These are phyloP conservation scores for Durotheca rogersii DNA, from an alignment of 495 filamentous ascomycete genomes.

Conservation along the genomic window DNA sequence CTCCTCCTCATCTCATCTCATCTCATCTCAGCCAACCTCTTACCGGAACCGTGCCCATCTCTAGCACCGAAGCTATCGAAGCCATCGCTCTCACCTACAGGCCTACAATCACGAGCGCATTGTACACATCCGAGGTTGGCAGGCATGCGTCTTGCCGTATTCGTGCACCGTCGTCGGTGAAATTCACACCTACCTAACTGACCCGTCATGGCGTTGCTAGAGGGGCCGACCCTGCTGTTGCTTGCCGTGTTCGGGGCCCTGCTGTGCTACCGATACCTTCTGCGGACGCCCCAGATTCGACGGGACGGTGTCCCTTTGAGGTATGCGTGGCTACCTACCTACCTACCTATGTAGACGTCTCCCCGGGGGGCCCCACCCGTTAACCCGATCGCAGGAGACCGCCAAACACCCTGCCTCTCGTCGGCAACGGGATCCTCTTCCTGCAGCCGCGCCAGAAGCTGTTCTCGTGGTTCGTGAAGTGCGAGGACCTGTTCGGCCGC, in stretches of 20 bases:
- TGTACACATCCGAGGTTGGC: no score
- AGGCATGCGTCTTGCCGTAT: neutral
- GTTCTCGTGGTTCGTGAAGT: constrained; percentile 60
- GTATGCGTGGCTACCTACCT: no score
- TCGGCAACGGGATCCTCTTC: constrained; percentile 60
- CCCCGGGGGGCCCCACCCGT: no score
- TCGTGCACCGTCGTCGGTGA: neutral
- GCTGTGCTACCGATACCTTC: constrained; percentile 25
- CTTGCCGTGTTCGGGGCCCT: constrained; percentile 10
- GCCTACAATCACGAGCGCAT: no score
- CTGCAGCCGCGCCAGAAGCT: constrained; percentile 56
- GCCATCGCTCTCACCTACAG: no score
- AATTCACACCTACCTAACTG: neutral
- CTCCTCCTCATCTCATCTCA: no score
- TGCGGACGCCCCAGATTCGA: constrained; percentile 34
- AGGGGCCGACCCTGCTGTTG: constrained; percentile 12
- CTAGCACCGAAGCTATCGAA: no score
- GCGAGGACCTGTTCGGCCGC: constrained; percentile 53
- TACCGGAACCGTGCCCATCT: no score
- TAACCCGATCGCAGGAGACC: constrained; percentile 41
- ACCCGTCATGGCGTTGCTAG: constrained; percentile 18
- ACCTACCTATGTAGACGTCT: no score
- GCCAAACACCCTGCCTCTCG: constrained; percentile 56
- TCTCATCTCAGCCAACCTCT: no score
- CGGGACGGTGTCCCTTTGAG: constrained; percentile 38